phyloP scores from a whole-genome alignment of 768 basidiomycete genomes.

The Tylopilus plumbeoviolaceoides region DNA sequence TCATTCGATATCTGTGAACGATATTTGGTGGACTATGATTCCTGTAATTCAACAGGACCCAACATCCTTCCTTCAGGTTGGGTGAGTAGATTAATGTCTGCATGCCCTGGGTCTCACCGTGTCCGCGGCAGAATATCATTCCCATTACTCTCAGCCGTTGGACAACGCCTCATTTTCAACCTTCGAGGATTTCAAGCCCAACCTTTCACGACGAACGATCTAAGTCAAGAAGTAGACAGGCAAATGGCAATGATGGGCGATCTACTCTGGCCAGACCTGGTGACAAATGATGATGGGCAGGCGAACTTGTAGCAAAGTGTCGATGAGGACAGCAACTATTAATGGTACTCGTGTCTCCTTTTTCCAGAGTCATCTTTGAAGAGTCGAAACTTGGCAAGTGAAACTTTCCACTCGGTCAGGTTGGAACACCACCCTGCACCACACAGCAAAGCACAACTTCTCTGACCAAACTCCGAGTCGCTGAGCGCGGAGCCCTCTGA shows the following conservation, averaged over 20 bases:
- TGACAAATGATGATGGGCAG: background rate
- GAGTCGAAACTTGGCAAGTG: no score
- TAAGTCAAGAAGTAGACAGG: conserved; percentile 18
- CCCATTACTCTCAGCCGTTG: conserved; percentile 10
- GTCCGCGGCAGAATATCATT: conserved; percentile 8
- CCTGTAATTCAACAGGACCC: conserved; percentile 8
- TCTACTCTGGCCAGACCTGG: background rate
- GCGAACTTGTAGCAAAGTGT: background rate
- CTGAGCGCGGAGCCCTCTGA: no score
- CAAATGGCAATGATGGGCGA: conserved; percentile 11
- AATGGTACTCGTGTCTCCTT: no score
- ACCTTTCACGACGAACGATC: background rate
- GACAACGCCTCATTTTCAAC: conserved; percentile 21
- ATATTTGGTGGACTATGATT: background rate
- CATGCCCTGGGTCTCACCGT: background rate
- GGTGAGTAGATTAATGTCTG: background rate
- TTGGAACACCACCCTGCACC: no score
- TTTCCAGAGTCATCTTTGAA: no score
- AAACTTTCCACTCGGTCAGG: no score
- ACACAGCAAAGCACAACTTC: no score
- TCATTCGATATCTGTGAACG: background rate
- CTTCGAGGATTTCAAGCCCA: conserved; percentile 7
- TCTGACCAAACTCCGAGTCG: no score
- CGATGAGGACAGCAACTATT: background rate
- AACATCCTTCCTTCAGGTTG: conserved; percentile 2